These are phyloP conservation scores for Porcisia hertigi DNA, from an alignment of 208 protist species.

Conservation along the genomic window DNA sequence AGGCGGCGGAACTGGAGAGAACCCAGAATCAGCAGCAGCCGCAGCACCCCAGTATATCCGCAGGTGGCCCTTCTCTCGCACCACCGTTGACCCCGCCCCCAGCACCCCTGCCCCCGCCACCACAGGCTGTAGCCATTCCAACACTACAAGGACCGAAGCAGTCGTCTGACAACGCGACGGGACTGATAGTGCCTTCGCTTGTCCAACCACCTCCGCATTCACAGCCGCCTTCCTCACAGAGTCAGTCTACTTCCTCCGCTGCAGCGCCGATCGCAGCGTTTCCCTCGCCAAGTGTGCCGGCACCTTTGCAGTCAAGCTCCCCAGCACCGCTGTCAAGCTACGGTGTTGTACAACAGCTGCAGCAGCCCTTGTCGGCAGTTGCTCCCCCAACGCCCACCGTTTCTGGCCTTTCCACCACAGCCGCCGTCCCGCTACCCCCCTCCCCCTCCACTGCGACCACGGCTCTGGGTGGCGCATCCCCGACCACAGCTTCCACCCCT, in stretches of 20 bases:
- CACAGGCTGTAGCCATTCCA: background rate
- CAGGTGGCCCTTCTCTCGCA: background rate
- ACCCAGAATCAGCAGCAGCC: conserved; percentile 22
- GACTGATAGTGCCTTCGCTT: background rate
- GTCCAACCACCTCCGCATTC: background rate
- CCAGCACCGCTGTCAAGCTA: background rate
- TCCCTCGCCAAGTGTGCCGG: background rate
- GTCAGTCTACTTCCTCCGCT: background rate
- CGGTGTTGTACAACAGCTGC: conserved; percentile 4
- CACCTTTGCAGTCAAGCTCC: background rate
- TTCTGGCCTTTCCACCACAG: background rate
- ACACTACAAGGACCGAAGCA: background rate
- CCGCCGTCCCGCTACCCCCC: background rate
- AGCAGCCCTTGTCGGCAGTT: conserved; percentile 3
- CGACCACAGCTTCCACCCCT: background rate
- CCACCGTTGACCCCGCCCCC: conserved; percentile 4
- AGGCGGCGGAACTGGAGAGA: conserved; percentile 31
- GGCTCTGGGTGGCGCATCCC: background rate
- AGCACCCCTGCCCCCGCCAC: background rate
- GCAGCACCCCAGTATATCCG: conserved; percentile 5
- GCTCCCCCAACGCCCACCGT: background rate
- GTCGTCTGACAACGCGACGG: background rate
- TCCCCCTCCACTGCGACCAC: background rate
- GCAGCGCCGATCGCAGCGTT: background rate
- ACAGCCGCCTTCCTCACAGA: background rate